Evolutionary conservation across 1,284 basidiomycete genomes (phyloP), one percentile per base, ranked within the genome.

Genomic region (Pholiota adiposa): DNA sequence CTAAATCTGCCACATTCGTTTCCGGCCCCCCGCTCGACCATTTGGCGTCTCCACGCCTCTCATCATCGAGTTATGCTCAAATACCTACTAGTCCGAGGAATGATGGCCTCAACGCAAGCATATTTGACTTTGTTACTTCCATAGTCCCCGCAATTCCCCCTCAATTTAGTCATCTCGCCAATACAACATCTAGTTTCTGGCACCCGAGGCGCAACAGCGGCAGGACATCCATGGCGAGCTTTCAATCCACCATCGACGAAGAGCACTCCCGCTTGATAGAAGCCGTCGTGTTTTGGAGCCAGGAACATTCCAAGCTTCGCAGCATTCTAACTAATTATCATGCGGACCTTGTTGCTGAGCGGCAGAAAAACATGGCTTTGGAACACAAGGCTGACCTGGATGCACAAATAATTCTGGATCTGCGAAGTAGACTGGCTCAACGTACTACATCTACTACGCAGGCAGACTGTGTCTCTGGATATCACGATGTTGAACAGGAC

Each of bases 1-100:
- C 74, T 53, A 75, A 72, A 62, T 79, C 77, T 33, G 75, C 75
- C 38, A 70, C 72, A 50, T 66, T 69, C 41, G 68, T 65, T 58
- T 54, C 68, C 46, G 66, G 61, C 7, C 58, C 62, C 33, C 52
- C 54, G 31, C 51, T 61, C 12, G 62, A 63, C 50, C 31, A 43
- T 12, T 62, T 49, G 55, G 43, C 60, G 44, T 56, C 54, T 40
- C 57, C 61, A n/a, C 43, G 62, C 53, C 38, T 41, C 27, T 58
- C 61, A 18, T 59, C 65, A 19, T 55, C 50, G 21, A 59, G 44
- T 36, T 33, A 41, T 33, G 34, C 36, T 38, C 49, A 52, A 18
- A 34, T 23, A 4, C 34, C 41, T 44, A 34, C 36, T 36, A 53
- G 27, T 21, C 38, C 41, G 16, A 14, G 23, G 9, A 21, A 33